Evolutionary conservation across 2,329 filamentous ascomycete genomes (phyloP).

Genomic region (Teratosphaeriaceae sp.): DNA sequence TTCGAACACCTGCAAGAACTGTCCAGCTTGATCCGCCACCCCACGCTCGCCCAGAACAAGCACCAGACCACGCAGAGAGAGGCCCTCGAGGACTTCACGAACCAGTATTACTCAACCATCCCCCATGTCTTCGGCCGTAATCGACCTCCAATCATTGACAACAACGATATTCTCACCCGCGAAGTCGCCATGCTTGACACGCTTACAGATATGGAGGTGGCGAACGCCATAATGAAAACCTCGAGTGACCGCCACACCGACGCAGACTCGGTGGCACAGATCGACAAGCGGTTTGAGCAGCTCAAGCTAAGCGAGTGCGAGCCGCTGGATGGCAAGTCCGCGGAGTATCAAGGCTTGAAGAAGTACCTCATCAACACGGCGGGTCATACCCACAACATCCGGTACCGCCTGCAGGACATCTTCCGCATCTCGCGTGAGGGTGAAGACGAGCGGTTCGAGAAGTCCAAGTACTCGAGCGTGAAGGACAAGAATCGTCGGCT

Average conservation of each 20-base stretch:
- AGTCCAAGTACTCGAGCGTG: slow-evolving; percentile 46
- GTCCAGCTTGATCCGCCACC: slow-evolving; percentile 56
- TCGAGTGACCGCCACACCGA: slow-evolving; percentile 31
- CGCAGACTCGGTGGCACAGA: slow-evolving; percentile 45
- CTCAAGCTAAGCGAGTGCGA: slow-evolving; percentile 72
- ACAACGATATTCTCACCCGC: slow-evolving; percentile 54
- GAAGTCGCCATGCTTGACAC: slow-evolving; percentile 77
- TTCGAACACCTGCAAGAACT: slow-evolving; percentile 73
- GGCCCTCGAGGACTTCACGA: slow-evolving; percentile 60
- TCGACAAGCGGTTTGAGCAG: slow-evolving; percentile 67
- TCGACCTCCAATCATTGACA: slow-evolving; percentile 61
- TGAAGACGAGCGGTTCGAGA: slow-evolving; percentile 62
- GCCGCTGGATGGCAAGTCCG: slow-evolving; percentile 50
- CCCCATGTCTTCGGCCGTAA: slow-evolving; percentile 74
- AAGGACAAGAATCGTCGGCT: slow-evolving; percentile 61
- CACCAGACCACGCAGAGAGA: slow-evolving; percentile 12
- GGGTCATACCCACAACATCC: slow-evolving; percentile 58
- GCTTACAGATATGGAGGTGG: slow-evolving; percentile 78
- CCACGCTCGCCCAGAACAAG: slow-evolving; percentile 41
- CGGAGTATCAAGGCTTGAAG: slow-evolving; percentile 60
- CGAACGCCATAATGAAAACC: slow-evolving; percentile 67
- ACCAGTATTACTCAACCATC: slow-evolving; percentile 73
- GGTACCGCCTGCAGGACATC: slow-evolving; percentile 62
- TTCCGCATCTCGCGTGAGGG: slow-evolving; percentile 75
- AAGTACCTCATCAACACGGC: slow-evolving; percentile 62